Evolutionary conservation across 805 yeast species (phyloP), one percentile per base, ranked within the genome.

Genomic region (Yamadazyma phyllophila): DNA sequence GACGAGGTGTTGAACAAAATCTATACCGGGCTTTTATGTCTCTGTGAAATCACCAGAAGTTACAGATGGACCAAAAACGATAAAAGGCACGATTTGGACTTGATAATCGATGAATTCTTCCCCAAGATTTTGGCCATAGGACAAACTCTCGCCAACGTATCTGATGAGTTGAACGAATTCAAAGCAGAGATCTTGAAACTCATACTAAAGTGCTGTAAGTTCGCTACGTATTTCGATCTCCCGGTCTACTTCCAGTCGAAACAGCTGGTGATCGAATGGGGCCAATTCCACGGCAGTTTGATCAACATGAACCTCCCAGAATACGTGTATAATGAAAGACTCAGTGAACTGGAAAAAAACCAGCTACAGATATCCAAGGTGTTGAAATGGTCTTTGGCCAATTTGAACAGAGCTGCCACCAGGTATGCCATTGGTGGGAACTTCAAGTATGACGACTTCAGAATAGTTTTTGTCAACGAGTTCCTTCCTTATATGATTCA

Each of bases 371-470:
- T 78, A 81, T 54, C 91, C 78, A 68, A 94, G 49, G 66, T 71
- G 46, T 65, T 68, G 53, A 71, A 92, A 63, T 92, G 98, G 97
- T 80, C 95, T 0, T 82, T 82, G 58, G 89, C 88, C 17, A 89
- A 88, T 61, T 61, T 91, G 34, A 77, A 75, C 53, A 78, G 95
- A 53, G 61, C 90, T 2, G 87, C 87, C 56, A 76, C 76, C 43
- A 76, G 92, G 55, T 90, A 85, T 59, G 88, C 87, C 0, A 63
- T 64, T 5, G 55, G 73, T 9, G 62, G 61, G 43, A 80, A 76
- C 50, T 80, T 73, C 55, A 69, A 71, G 16, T 87, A 88, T 57
- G 73, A 69, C n/a, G 77, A 71, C 2, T 94, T 88, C 63, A 76
- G 79, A 45, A 56, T 62, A 1, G 52, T 78, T 43, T 90, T 82